Conservation (phyloP, 2,329 filamentous ascomycete species). For the Sarocladium kiliense region DNA sequence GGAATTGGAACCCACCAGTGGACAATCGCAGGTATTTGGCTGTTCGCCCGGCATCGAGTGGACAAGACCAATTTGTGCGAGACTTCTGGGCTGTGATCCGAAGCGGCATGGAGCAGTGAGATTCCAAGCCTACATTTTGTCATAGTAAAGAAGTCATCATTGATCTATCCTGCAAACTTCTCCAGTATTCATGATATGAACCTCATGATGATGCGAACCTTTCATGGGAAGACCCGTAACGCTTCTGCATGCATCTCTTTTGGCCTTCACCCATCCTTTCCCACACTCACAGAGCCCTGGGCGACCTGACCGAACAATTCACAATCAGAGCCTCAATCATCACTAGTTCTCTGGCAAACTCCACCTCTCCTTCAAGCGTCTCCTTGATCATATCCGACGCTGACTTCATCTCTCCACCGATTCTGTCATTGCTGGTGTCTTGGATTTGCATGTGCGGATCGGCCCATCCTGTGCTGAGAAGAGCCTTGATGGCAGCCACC, state of each 20-base stretch:
- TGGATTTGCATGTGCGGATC: slow-evolving; percentile 7
- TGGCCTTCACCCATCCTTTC: not conserved
- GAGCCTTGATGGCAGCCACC: slow-evolving; percentile 6
- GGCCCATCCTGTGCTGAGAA: slow-evolving; percentile 1
- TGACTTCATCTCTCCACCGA: slow-evolving; percentile 3
- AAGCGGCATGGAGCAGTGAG: not conserved
- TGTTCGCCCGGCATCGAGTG: not conserved
- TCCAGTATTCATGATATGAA: too few species aligned
- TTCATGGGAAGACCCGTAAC: too few species aligned
- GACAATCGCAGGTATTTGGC: slow-evolving; percentile 1
- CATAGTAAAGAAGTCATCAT: too few species aligned
- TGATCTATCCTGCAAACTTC: too few species aligned
- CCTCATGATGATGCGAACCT: too few species aligned
- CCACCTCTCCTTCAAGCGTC: slow-evolving; percentile 3
- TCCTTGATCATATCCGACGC: slow-evolving; percentile 8
- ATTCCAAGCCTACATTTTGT: too few species aligned
- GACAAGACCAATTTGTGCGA: not conserved
- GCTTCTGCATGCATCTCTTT: not conserved
- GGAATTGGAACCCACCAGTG: not conserved
- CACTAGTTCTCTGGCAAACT: not conserved
- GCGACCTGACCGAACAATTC: not conserved
- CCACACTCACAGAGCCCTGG: not conserved
- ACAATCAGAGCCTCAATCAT: slow-evolving; percentile 7
- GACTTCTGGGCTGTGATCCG: not conserved
- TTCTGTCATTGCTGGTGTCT: not conserved